These are phyloP conservation scores for Nemania serpens DNA, from an alignment of 2,329 filamentous ascomycete genomes.

Conservation along the genomic window DNA sequence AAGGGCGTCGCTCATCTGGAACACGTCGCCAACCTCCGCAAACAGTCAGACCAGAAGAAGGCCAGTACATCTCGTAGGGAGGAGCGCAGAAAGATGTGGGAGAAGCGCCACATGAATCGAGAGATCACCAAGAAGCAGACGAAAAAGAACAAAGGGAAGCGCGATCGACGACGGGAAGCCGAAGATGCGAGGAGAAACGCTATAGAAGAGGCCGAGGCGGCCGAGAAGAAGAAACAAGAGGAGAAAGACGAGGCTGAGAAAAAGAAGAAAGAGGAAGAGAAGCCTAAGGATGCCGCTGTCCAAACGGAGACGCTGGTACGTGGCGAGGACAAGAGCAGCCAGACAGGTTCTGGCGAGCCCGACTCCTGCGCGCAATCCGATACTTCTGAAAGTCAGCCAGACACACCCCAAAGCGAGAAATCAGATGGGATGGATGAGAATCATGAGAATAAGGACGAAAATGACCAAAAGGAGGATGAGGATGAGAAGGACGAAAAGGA, in stretches of 20 bases:
- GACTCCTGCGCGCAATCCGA: conserved; percentile 26
- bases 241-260: conserved; percentile 32
- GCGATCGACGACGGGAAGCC: conserved; percentile 40
- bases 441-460: conserved; percentile 12
- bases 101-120: conserved; percentile 49
- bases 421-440: conserved; percentile 12
- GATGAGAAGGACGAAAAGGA: conserved; percentile 18
- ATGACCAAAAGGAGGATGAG: conserved; percentile 16
- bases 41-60: conserved; percentile 55
- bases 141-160: conserved; percentile 48
- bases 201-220: conserved; percentile 40
- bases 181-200: conserved; percentile 47
- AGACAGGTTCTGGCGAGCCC: conserved; percentile 30
- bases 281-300: conserved; percentile 39
- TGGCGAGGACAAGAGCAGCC: conserved; percentile 37
- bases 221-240: conserved; percentile 33
- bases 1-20: conserved; percentile 59
- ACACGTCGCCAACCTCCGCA: conserved; percentile 54
- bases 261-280: conserved; percentile 36
- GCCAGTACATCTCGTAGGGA: conserved; percentile 51
- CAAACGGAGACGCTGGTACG: conserved; percentile 39
- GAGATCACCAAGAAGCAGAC: conserved; percentile 46
- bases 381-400: conserved; percentile 10
- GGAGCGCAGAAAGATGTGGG: conserved; percentile 55
- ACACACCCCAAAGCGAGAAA: conserved; percentile 17